Base-by-base conservation (phyloP, 306 rosid genomes). In the Canavalia gladiata region DNA sequence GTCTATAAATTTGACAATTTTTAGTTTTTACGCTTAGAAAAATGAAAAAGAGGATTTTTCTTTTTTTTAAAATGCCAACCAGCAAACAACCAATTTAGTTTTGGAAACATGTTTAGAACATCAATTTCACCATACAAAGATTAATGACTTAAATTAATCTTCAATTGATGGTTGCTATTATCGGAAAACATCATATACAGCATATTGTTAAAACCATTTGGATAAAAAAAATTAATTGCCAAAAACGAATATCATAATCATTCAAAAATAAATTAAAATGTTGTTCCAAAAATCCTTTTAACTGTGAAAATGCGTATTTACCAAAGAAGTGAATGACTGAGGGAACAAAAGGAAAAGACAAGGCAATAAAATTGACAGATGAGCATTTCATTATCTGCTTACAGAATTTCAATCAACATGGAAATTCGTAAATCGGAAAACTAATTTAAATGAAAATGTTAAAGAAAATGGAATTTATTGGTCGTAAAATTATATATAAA, bases 341-440 rank as follows among this genome's bases (percentile, higher is more conserved):
- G 12, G 3, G 12, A 12, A 28, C 1, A 74, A 57, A 74, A 58
- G 7, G 9, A 59, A 63, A 37, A 63, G 58, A 13, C 33, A 45
- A 55, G 28, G 35, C 8, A 37, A 60, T 7, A 34, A 54, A 5
- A 30, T 18, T 49, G 43, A 69, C 5, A 6, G n/a, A 54, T 37
- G 31, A 55, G 34, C 78, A 72, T 30, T 18, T 67, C 33, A 30
- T 58, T 52, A 3, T 18, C 25, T 50, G 56, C 9, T 58, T 54
- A 45, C 2, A 4, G 60, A 73, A 66, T 5, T 11, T 33, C 2
- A 47, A 74, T 45, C 52, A 64, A 65, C 65, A 65, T 7, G 55
- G 41, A 67, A 74, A 82, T 8, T 62, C 34, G 13, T 80, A 41
- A 10, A 51, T 64, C 35, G 33, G 33, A 6, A 51, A 51, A 39